phyloP scores from a whole-genome alignment of 768 basidiomycete genomes.

The Tremella yokohamensis region DNA sequence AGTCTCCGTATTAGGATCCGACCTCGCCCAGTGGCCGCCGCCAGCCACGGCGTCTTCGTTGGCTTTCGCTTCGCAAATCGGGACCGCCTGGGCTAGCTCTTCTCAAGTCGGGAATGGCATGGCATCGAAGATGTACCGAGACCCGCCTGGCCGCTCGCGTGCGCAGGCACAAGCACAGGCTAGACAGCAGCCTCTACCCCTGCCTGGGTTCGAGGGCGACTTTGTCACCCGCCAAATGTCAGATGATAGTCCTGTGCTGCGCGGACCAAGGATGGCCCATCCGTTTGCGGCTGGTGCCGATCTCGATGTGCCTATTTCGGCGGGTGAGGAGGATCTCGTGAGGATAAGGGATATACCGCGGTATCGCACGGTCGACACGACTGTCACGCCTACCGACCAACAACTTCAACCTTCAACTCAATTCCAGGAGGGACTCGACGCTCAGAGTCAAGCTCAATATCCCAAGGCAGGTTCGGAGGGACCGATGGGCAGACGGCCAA shows the following conservation, averaged over 20 bases:
- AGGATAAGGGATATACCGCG: constrained; percentile 1
- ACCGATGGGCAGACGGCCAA: no score
- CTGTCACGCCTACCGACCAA: background rate
- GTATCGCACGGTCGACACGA: constrained; percentile 1
- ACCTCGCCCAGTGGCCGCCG: constrained; percentile 19
- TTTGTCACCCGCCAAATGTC: background rate
- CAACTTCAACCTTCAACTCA: no score
- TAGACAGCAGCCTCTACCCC: background rate
- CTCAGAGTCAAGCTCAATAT: no score
- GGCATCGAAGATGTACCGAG: background rate
- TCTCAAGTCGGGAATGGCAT: background rate
- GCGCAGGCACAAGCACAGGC: background rate
- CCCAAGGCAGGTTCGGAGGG: background rate
- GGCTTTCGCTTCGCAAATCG: background rate
- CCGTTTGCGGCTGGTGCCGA: constrained; percentile 1
- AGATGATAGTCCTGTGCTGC: background rate
- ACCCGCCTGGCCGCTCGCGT: background rate
- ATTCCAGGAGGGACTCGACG: no score
- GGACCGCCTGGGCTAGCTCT: background rate
- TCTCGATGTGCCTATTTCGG: background rate
- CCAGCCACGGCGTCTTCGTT: background rate
- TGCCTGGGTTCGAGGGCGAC: constrained; percentile 1
- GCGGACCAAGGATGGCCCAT: constrained; percentile 2
- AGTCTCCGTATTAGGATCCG: constrained; percentile 13
- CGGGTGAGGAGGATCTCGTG: constrained; percentile 3